Evolutionary conservation across 1,139 yeast genomes (phyloP).

Genomic region (Saccharomycopsis hybrid): DNA sequence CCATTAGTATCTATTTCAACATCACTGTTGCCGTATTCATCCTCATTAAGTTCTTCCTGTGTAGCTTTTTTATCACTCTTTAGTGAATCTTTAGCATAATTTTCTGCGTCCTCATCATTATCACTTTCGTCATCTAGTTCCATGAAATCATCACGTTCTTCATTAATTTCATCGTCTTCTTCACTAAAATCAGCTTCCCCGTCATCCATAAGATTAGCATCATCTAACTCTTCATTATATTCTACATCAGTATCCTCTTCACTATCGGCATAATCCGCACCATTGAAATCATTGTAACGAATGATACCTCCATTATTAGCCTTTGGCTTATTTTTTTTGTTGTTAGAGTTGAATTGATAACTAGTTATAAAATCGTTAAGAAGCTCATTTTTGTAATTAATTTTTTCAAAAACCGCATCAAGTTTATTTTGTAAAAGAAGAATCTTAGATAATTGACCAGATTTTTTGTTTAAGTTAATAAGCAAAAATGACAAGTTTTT

Average conservation of each 20-base stretch:
- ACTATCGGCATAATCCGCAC: constrained; percentile 29
- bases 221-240: constrained; percentile 36
- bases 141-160: too few species aligned
- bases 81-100: too few species aligned
- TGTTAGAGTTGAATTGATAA: constrained; percentile 24
- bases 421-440: constrained; percentile 80
- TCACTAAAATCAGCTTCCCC: constrained; percentile 31
- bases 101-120: constrained; percentile 14
- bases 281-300: constrained; percentile 33
- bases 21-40: constrained; percentile 30
- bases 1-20: constrained; percentile 31
- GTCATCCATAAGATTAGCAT: constrained; percentile 33
- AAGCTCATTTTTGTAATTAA: constrained; percentile 52
- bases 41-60: too few species aligned
- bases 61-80: too few species aligned
- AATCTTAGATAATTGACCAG: constrained; percentile 70
- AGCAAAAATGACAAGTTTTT: constrained; percentile 59
- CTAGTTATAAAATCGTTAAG: constrained; percentile 31
- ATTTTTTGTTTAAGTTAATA: constrained; percentile 67
- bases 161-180: too few species aligned
- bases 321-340: too few species aligned
- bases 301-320: constrained; percentile 30
- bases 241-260: constrained; percentile 39
- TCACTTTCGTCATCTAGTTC: too few species aligned
- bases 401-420: constrained; percentile 63